phyloP scores from a whole-genome alignment of 495 filamentous ascomycete genomes.

The Neurospora hispaniola region DNA sequence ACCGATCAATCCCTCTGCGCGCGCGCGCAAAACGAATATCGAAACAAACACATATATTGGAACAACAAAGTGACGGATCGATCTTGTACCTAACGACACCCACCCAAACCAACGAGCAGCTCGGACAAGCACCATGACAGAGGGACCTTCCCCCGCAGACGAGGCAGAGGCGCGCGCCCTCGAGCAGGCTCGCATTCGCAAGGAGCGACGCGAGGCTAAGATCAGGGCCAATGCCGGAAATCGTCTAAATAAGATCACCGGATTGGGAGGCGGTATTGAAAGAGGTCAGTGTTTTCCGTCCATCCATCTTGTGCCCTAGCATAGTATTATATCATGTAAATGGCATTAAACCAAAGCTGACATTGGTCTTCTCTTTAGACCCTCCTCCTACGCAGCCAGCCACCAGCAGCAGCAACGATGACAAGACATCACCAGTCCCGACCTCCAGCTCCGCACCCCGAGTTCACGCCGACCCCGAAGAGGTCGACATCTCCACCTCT shows the following conservation, averaged over 20 bases:
- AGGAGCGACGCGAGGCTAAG: constrained; percentile 84
- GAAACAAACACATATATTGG: neutral
- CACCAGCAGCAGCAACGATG: constrained; percentile 9
- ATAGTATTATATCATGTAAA: neutral
- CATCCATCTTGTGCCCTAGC: neutral
- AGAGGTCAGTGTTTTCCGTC: constrained; percentile 25
- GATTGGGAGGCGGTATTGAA: constrained; percentile 54
- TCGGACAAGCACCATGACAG: constrained; percentile 14
- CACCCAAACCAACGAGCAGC: neutral
- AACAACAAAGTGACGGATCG: neutral
- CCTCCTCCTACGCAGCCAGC: constrained; percentile 8
- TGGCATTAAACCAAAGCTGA: neutral
- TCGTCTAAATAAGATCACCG: constrained; percentile 77
- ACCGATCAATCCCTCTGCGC: neutral
- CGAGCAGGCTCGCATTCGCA: constrained; percentile 71
- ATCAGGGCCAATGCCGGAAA: constrained; percentile 70
- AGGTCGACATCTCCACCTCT: constrained; percentile 53
- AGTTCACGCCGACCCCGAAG: constrained; percentile 52
- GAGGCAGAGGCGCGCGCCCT: constrained; percentile 52
- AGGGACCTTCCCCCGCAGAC: constrained; percentile 22
- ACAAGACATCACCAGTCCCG: neutral
- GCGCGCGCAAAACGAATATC: neutral
- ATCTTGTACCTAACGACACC: neutral
- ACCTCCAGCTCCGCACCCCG: constrained; percentile 2
- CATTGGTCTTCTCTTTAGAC: neutral